These are phyloP conservation scores for Globisporangium polare DNA, from an alignment of 352 stramenopile genomes.

Conservation along the genomic window DNA sequence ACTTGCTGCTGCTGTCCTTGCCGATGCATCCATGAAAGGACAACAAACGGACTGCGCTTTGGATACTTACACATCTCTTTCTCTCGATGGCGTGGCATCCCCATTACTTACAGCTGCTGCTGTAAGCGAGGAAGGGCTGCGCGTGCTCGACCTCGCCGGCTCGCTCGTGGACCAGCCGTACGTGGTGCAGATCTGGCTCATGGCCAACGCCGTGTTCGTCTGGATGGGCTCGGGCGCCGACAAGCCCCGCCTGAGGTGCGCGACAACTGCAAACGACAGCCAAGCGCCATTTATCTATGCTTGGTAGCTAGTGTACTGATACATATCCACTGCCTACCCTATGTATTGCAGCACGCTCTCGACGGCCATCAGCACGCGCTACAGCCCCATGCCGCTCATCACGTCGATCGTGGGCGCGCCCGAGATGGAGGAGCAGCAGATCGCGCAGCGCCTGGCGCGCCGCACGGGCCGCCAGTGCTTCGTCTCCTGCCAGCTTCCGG, in stretches of 20 bases:
- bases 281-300: too few species aligned
- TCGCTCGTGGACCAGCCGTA: constrained; percentile 66
- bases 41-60: too few species aligned
- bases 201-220: constrained; percentile 67
- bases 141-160: constrained; percentile 51
- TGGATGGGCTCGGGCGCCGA: constrained; percentile 59
- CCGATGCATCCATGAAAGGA: too few species aligned
- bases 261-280: not conserved
- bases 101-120: not conserved
- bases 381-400: constrained; percentile 76
- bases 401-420: constrained; percentile 63
- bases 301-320: not conserved
- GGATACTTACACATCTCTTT: not conserved
- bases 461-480: constrained; percentile 72
- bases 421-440: constrained; percentile 79
- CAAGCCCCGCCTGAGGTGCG: constrained; percentile 38
- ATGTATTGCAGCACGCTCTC: constrained; percentile 50
- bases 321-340: too few species aligned
- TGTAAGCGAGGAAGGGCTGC: constrained; percentile 16
- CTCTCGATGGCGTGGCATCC: not conserved
- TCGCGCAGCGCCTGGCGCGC: constrained; percentile 65
- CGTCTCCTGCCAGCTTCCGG: constrained; percentile 74
- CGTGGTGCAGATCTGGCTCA: constrained; percentile 69
- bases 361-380: constrained; percentile 70
- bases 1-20: too few species aligned